A percentile compares a stretch with the other conserved stretches of the same genome.
Evolutionary conservation across 257 asterid species (phyloP).

Genomic region (Cinchona pubescens): DNA sequence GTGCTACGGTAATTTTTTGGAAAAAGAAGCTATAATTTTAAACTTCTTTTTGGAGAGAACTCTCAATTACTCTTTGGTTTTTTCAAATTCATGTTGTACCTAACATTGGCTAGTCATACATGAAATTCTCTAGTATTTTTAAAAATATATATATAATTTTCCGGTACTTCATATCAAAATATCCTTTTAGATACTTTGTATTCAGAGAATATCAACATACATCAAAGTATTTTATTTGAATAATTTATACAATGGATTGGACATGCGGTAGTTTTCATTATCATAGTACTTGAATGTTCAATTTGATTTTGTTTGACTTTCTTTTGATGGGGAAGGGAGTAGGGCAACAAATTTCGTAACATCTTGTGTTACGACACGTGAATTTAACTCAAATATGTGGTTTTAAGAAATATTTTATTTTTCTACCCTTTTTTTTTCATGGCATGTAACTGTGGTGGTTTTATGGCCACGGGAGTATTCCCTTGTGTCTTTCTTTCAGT

Average conservation of each 20-base stretch:
- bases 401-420: too few relatives aligned
- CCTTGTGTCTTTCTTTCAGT: too few relatives aligned
- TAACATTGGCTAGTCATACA: conserved; percentile 7
- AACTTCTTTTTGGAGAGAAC: too few relatives aligned
- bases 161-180: neutral
- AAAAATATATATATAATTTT: too few relatives aligned
- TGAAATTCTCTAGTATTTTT: neutral
- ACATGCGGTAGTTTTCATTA: too few relatives aligned
- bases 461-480: too few relatives aligned
- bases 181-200: neutral
- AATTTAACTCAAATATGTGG: neutral
- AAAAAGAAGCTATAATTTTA: too few relatives aligned
- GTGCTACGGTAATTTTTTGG: too few relatives aligned
- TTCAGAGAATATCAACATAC: neutral
- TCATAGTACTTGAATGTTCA: neutral
- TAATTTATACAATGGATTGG: too few relatives aligned
- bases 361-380: neutral
- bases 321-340: neutral
- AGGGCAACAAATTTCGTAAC: neutral
- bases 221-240: neutral
- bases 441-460: too few relatives aligned
- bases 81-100: neutral
- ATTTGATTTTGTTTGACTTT: neutral
- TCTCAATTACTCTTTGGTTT: too few relatives aligned
- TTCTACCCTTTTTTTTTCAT: too few relatives aligned